Evolutionary conservation across 2,329 filamentous ascomycete species (phyloP).

Genomic region (Talaromyces sp.): DNA sequence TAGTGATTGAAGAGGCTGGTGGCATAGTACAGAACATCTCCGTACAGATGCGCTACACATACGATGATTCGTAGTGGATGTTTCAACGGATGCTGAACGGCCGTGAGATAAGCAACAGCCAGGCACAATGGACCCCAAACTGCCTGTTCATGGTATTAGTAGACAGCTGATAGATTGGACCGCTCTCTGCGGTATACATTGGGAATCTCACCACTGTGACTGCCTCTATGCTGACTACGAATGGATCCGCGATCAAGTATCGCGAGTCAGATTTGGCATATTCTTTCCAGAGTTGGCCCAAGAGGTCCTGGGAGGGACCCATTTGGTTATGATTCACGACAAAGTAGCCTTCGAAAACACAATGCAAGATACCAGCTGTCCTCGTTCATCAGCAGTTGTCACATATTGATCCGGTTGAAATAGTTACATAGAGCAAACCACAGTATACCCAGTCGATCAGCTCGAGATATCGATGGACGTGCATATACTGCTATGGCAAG

Average conservation of each 20-base stretch:
- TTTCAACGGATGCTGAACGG: constrained; percentile 50
- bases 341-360: constrained; percentile 84
- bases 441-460: constrained; percentile 57
- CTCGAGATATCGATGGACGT: constrained; percentile 48
- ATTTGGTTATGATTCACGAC: constrained; percentile 63
- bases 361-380: constrained; percentile 55
- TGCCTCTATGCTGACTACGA: constrained; percentile 82
- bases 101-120: constrained; percentile 51
- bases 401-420: neutral
- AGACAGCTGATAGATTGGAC: neutral
- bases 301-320: constrained; percentile 63
- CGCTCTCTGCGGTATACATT: neutral
- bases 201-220: constrained; percentile 65
- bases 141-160: constrained; percentile 31
- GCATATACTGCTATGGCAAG: constrained; percentile 49
- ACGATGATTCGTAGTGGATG: constrained; percentile 57
- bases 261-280: constrained; percentile 82
- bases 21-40: constrained; percentile 60
- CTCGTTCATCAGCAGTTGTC: neutral
- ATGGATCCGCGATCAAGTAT: constrained; percentile 74
- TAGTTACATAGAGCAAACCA: constrained; percentile 70
- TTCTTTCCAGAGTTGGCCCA: constrained; percentile 89
- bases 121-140: constrained; percentile 60
- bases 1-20: constrained; percentile 59
- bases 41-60: constrained; percentile 60